These are phyloP conservation scores for Mycena crocata DNA, from an alignment of 768 basidiomycete genomes.

Conservation along the genomic window DNA sequence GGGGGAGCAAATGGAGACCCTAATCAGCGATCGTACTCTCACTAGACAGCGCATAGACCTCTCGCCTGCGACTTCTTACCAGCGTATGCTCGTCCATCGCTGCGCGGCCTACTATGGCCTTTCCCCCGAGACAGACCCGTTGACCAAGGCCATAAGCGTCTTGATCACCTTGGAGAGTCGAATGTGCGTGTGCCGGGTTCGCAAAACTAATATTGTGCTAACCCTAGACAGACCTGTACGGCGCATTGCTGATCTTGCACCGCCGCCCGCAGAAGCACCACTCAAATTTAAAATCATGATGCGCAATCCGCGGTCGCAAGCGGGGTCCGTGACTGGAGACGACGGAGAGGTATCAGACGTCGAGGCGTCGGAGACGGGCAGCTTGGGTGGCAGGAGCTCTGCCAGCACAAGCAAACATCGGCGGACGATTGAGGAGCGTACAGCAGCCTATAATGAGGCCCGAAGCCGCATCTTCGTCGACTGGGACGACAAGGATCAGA, in stretches of 20 bases:
- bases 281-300: constrained; percentile 94
- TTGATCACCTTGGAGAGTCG: constrained; percentile 70
- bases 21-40: constrained; percentile 75
- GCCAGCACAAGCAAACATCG: constrained; percentile 72
- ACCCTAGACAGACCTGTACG: constrained; percentile 67
- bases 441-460: constrained; percentile 91
- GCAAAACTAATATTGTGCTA: constrained; percentile 33
- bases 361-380: constrained; percentile 86
- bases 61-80: constrained; percentile 80
- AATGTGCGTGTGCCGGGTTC: constrained; percentile 70
- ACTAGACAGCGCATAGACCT: constrained; percentile 73
- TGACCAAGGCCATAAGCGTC: constrained; percentile 73
- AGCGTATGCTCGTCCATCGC: constrained; percentile 87
- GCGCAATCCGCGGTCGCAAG: constrained; percentile 76
- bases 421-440: constrained; percentile 86
- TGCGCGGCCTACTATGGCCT: constrained; percentile 86
- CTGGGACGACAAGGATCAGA: constrained; percentile 80
- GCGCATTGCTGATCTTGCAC: constrained; percentile 81
- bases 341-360: constrained; percentile 83
- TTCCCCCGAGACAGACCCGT: constrained; percentile 73
- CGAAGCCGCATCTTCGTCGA: constrained; percentile 88
- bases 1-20: constrained; percentile 86
- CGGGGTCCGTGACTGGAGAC: constrained; percentile 79
- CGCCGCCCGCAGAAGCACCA: constrained; percentile 73
- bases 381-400: constrained; percentile 76